These are phyloP conservation scores for Coccinonectria pachysandricola DNA, from an alignment of 2,329 filamentous ascomycete species.

Conservation along the genomic window DNA sequence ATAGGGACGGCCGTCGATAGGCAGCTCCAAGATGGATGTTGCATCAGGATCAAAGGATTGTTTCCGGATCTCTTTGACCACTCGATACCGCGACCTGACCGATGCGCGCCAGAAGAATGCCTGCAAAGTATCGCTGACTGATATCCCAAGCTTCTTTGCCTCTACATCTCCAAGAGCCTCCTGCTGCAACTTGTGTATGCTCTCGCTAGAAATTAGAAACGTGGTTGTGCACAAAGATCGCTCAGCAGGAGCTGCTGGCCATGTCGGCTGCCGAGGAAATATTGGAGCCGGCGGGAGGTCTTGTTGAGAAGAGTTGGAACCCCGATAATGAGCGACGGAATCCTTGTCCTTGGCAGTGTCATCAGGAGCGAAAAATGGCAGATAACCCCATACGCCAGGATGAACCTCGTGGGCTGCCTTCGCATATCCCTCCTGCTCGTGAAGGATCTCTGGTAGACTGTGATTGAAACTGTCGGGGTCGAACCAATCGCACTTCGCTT, in stretches of 20 bases:
- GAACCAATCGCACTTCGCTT: conserved; percentile 17
- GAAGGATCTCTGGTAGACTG: conserved; percentile 17
- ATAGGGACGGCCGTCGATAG: conserved; percentile 21
- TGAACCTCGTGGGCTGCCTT: conserved; percentile 15
- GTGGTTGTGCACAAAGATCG: conserved; percentile 18
- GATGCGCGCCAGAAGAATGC: conserved; percentile 30
- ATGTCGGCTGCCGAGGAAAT: conserved; percentile 18
- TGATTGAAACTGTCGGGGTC: conserved; percentile 22
- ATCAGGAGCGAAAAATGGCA: conserved; percentile 13
- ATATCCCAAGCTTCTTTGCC: conserved; percentile 16
- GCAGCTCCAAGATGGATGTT: conserved; percentile 23
- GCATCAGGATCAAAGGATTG: conserved; percentile 12
- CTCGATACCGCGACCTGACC: conserved; percentile 24
- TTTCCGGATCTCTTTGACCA: conserved; percentile 15
- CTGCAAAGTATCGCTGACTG: conserved; percentile 28
- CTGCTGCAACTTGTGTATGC: conserved; percentile 19
- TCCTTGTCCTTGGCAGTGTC: neutral
- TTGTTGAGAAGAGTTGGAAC: too few relatives aligned
- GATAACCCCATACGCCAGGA: conserved; percentile 17
- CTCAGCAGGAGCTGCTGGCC: conserved; percentile 20
- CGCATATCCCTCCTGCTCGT: conserved; percentile 16
- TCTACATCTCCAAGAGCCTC: conserved; percentile 16
- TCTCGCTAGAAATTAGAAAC: conserved; percentile 23
- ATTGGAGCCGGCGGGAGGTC: conserved; percentile 12
- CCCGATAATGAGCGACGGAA: conserved; percentile 12